These are phyloP conservation scores for Penicillium vulpinum DNA, from an alignment of 2,329 filamentous ascomycete genomes.

Conservation along the genomic window DNA sequence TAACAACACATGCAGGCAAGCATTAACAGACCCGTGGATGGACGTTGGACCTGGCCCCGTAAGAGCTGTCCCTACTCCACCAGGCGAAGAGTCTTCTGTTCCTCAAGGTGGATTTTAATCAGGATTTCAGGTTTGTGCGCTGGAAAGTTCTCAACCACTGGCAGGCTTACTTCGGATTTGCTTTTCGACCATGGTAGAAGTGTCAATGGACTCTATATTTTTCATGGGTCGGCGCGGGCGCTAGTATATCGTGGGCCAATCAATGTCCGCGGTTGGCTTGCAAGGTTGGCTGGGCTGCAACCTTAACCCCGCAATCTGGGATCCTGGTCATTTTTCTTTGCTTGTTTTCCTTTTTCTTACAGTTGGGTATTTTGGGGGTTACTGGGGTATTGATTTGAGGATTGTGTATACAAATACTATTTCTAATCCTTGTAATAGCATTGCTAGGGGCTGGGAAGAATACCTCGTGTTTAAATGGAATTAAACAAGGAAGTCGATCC, in stretches of 20 bases:
- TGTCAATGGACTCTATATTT: not conserved
- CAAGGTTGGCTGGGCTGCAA: conserved; percentile 21
- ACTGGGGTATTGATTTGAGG: not conserved
- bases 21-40: not conserved
- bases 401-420: not conserved
- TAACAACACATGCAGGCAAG: not conserved
- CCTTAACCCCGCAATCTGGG: conserved; percentile 28
- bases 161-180: not conserved
- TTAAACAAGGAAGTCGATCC: not conserved
- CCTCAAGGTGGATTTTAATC: not conserved
- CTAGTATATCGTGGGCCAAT: conserved; percentile 8
- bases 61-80: not conserved
- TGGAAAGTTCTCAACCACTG: not conserved
- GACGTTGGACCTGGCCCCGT: not conserved
- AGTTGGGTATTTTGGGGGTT: not conserved
- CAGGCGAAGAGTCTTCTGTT: not conserved
- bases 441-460: too few relatives aligned
- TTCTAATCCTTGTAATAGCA: not conserved
- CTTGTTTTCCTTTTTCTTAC: not conserved
- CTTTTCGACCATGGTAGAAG: not conserved
- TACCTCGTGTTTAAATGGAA: too few relatives aligned
- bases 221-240: conserved; percentile 2
- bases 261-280: not conserved
- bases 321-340: not conserved
- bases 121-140: too few relatives aligned